Conservation (phyloP, 164 flowering plant species). For the Magnolia officinalis region DNA sequence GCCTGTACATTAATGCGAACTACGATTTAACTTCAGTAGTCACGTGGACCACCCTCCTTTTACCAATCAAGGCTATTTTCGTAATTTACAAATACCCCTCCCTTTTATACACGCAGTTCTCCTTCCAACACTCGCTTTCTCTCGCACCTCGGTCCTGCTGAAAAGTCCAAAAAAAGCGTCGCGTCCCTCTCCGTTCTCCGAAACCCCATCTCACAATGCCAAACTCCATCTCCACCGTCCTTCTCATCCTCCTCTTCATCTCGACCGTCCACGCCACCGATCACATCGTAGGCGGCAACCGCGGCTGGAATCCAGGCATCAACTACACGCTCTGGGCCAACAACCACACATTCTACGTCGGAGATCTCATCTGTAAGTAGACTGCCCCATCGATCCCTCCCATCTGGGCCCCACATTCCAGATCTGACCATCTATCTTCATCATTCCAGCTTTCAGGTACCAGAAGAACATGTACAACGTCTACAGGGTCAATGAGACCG, state of each 20-base stretch:
- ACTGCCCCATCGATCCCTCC: neutral
- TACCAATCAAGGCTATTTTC: neutral
- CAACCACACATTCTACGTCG: slow-evolving; percentile 19
- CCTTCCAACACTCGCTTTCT: neutral
- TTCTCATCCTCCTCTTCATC: neutral
- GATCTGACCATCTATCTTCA: neutral
- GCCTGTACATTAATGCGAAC: neutral
- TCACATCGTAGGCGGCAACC: slow-evolving; percentile 24
- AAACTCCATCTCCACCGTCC: neutral
- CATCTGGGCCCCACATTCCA: neutral
- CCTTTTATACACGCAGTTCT: neutral
- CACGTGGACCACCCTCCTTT: neutral
- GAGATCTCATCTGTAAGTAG: slow-evolving; percentile 18
- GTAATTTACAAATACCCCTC: neutral
- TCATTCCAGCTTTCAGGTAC: slow-evolving; percentile 21
- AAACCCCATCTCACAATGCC: neutral
- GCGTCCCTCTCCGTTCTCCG: too few species aligned
- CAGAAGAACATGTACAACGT: slow-evolving; percentile 19
- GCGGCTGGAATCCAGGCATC: slow-evolving; percentile 19
- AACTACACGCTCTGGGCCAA: slow-evolving; percentile 23
- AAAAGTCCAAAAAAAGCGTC: neutral
- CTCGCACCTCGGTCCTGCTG: neutral
- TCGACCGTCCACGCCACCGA: slow-evolving; percentile 15
- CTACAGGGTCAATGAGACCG: slow-evolving; percentile 18
- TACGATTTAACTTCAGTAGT: neutral